Evolutionary conservation across 306 rosid species (phyloP), one percentile per base, ranked within the genome.

Genomic region (Lathyrus aphaca): DNA sequence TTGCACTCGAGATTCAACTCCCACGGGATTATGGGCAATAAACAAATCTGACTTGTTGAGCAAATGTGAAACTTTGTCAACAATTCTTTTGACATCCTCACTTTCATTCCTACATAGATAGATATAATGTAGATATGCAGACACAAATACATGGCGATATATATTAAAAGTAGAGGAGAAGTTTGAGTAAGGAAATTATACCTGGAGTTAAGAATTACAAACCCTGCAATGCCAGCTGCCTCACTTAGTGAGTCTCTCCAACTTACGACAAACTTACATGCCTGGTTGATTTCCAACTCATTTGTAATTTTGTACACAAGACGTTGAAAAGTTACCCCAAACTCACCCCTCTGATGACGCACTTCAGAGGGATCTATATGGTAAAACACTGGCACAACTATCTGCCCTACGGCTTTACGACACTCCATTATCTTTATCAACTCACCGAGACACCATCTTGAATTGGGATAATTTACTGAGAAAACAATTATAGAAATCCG

Each of bases 301-400:
- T 6, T 10, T 2, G 40, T 25, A 13, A 25, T 15, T 5, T 1
- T 44, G 0, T 13, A 17, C 40, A 17, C 1, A 10, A 59, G 66
- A 2, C 4, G 1, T 56, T 56, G 1, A 56, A 74, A 66, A 0
- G 18, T 30, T 8, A 43, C 2, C 5, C 68, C 66, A 44, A 74
- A 54, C 0, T 11, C 9, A 5, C 39, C 62, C 2, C 5, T 27
- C n/a, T 27, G 39, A 10, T 6, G 10, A 6, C 62, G 39, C 0
- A 56, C 39, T 30, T 74, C 40, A 0, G 66, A 56, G 6, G 73
- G 79, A 17, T 50, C 44, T 3, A 64, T 35, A 2, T 42, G 11
- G 2, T 39, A 71, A 48, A 71, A 71, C 43, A 71, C 64, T 0
- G 77, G 77, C 3, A 64, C 5, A 73, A 73, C 71, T 7, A 51